phyloP scores from a whole-genome alignment of 2,329 filamentous ascomycete species.

The Coleophoma eucalyptorum region DNA sequence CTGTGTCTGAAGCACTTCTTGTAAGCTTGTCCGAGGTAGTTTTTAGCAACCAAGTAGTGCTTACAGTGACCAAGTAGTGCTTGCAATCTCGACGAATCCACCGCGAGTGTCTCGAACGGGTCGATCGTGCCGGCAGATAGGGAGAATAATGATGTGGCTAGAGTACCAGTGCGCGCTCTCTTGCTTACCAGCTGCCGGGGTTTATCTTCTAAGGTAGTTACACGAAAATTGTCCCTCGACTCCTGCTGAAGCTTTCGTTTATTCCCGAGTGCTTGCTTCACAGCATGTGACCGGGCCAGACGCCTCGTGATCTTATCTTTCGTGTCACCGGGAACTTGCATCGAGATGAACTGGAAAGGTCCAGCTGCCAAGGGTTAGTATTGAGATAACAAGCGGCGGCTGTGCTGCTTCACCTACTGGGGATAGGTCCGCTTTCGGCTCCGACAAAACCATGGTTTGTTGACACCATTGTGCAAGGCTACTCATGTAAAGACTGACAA shows the following conservation, averaged over 20 bases:
- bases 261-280: conserved; percentile 21
- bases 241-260: conserved; percentile 26
- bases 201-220: conserved; percentile 9
- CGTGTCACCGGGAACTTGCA: conserved; percentile 14
- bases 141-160: neutral
- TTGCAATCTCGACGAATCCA: conserved; percentile 18
- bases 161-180: conserved; percentile 2
- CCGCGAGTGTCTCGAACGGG: conserved; percentile 16
- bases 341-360: conserved; percentile 15
- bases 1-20: conserved; percentile 16
- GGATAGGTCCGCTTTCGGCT: too few relatives aligned
- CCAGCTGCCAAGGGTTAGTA: neutral
- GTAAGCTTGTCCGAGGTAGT: conserved; percentile 4
- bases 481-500: too few relatives aligned
- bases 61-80: conserved; percentile 15
- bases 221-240: conserved; percentile 21
- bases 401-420: too few relatives aligned
- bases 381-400: too few relatives aligned
- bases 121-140: neutral
- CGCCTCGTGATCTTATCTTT: conserved; percentile 17
- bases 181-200: neutral
- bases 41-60: conserved; percentile 2
- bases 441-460: too few relatives aligned
- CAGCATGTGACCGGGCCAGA: conserved; percentile 26
- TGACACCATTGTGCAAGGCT: too few relatives aligned